Base-by-base conservation (phyloP, 2,329 filamentous ascomycete species). In the Exophiala viscosa region DNA sequence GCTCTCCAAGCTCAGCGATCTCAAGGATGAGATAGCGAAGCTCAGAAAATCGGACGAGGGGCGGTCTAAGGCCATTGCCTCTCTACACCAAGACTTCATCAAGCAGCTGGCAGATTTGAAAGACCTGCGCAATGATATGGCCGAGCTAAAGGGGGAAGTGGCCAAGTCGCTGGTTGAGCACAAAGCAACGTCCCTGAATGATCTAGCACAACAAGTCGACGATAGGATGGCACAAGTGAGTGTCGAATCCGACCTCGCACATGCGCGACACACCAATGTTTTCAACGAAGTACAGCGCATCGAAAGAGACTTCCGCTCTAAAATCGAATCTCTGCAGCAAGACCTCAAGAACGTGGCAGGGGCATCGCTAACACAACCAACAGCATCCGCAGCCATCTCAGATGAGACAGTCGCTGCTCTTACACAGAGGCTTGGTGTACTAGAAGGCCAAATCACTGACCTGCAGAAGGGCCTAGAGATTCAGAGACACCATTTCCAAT, bases 401-500 rank as follows among this genome's bases (percentile, higher is more conserved):
- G 38, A 40, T 9, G 36, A 52, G 17, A 11, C n/a, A 8, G 20
- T 41, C 7, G 47, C 38, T 8, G 38, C 11, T 9, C 28, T 46
- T 14, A 10, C 35, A 17, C 20, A 41, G n/a, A 48, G 13, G 9
- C 9, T 54, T 17, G 15, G 15, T 23, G 32, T 36, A 13, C 35
- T 50, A 9, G 46, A 35, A 15, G 9, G 14, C 28, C 40, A 35
- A 10, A 10, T 45, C 3, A 38, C 33, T 15, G 38, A n/a, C 14
- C 2, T 50, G 2, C 45, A 48, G 15, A 28, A 45, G 17, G 40
- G 23, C 14, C 20, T 55, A 2, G 47, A 51, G 33, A 49, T 48
- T 39, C 28, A 46, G 4, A 20, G 8, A 2, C 55, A 54, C 41
- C 17, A 48, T 17, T 40, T 42, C 8, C 43, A 52, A 34, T 49